Base-by-base conservation (phyloP, 192 early-diverging fungal genomes). In the Podila verticillata region DNA sequence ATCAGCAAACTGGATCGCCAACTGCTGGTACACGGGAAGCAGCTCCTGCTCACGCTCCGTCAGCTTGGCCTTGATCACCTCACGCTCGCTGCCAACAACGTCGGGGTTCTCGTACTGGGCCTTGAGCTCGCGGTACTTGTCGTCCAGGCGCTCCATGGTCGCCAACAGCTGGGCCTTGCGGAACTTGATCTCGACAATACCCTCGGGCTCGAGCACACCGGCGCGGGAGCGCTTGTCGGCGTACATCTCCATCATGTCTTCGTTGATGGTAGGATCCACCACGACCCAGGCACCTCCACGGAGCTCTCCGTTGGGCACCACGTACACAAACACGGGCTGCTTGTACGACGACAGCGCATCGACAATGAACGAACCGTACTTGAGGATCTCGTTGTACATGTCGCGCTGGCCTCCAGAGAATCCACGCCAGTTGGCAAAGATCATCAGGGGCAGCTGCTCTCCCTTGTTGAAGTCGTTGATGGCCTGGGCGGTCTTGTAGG, bases 341-440 rank as follows among this genome's bases (percentile, higher is more conserved):
- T 94, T 92, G 92, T 99, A 99, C 63, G 92, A 91, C n/a, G 90
- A 74, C 49, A 99, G 91, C 10, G 98, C 96, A 87, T 99, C 98
- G 59, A 99, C 98, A 74, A 99, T 99, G 83, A 94, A 90, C 10
- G 98, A 90, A 56, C 97, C 98, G 80, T 96, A 99, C 83, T 99
- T 99, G 65, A 99, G 89, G 10, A 99, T 90, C 83, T 97, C 98
- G 84, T 97, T 94, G 89, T 92, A 98, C 95, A 99, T 97, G 84
- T 99, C 98, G 79, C 93, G 93, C 84, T 99, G 98, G 68, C 98
- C 98, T 64, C 98, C 98, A 31, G 95, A 96, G 90, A 99, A 99
- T 61, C 97, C 98, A 86, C 98, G 95, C 98, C 98, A 99, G 94
- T 99, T 99, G 83, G 98, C 98, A 92, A 99, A 98, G 84, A 99